Evolutionary conservation across 345 rosid genomes (phyloP), one percentile per base, ranked within the genome.

Genomic region (Gossypium longicalyx): DNA sequence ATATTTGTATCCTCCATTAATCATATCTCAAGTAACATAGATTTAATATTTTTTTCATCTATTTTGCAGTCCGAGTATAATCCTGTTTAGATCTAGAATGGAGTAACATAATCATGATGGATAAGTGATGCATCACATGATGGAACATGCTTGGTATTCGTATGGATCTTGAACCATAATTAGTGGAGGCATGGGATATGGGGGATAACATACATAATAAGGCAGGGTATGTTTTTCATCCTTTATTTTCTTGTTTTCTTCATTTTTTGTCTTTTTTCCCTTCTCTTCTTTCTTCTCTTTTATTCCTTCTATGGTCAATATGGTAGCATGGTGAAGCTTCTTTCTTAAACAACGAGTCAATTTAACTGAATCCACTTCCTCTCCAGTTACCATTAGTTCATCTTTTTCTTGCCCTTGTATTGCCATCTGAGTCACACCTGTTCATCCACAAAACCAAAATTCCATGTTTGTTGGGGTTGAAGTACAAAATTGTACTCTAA

Each of bases 381-480:
- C 76, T 23, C 74, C 82, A 9, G 12, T 58, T 44, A 79, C 78
- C 67, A 63, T 52, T 48, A 75, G 12, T 34, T 19, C 19, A 34
- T 71, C 71, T 25, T 4, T 64, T 15, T 71, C 71, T 25, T 48
- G n/a, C 3, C 82, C 82, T 45, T 64, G 62, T 34, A 71, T 2
- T 57, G 73, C 75, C 16, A 71, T 63, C 16, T 74, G 48, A 43
- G 17, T 57, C 15, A 75, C 78, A 45, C 82, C 76, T 65, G 38
- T 34, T 59, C 63, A 4, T 48, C 13, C 25, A 12, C 11, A 74
- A 38, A 47, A 12, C n/a, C n/a, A 41, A 7, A 11, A n/a, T 47
- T 19, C 45, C 41, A 34, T 34, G 41, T 34, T 34, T 34, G 41
- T 34, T 34, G 41, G 41, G 7, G 7, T 34, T 34, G 41, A 34